These are phyloP conservation scores for Edaphochlamys debaryana DNA, from an alignment of 139 green algal genomes.

Conservation along the genomic window DNA sequence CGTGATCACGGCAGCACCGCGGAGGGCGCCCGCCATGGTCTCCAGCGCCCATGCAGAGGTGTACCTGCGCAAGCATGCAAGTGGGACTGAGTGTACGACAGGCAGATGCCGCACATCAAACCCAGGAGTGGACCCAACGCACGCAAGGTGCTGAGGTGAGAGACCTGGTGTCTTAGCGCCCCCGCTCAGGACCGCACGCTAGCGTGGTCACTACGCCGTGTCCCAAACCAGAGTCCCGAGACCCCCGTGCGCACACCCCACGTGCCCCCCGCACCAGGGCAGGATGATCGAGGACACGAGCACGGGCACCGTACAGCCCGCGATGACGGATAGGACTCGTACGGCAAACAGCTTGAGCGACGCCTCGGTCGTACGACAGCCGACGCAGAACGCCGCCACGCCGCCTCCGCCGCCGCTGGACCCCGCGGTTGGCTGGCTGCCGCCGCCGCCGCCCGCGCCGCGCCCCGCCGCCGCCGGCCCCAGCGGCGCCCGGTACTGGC, in stretches of 20 bases:
- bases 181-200: no score
- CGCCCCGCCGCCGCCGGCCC: no score
- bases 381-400: no score
- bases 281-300: neutral
- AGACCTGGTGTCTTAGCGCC: neutral
- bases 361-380: no score
- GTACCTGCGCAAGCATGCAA: neutral
- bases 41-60: conserved; percentile 26
- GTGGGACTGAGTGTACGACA: neutral
- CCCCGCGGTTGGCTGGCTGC: neutral
- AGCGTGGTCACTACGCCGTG: no score
- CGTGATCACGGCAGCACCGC: neutral
- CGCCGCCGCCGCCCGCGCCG: no score
- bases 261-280: neutral
- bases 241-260: no score
- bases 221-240: neutral
- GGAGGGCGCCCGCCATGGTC: neutral
- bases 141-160: neutral
- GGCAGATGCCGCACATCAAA: neutral
- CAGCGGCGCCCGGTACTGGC: conserved; percentile 8
- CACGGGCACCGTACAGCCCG: neutral
- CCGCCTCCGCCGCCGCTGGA: neutral
- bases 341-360: conserved; percentile 2
- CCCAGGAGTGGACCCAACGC: neutral
- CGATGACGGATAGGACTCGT: neutral